Base-by-base conservation (phyloP, 2,329 filamentous ascomycete genomes). In the Cytospora schulzeri region DNA sequence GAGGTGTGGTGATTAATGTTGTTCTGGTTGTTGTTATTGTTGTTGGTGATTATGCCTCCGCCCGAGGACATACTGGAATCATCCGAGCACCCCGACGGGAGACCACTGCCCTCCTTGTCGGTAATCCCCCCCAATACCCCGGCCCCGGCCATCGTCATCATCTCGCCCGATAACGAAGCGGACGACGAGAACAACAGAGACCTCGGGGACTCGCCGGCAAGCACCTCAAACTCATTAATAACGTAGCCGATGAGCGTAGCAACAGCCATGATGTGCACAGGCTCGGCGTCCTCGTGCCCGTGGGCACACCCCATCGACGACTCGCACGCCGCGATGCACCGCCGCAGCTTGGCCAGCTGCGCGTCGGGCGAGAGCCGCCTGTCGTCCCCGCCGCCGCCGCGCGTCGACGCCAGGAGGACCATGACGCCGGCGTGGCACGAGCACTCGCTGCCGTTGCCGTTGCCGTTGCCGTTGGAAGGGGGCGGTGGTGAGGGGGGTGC, bases 191-290 rank as follows among this genome's bases (percentile, higher is more conserved):
- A 15, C 48, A 4, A 15, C 22, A 22, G 5, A 4, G 48, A 26
- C 6, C 14, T 8, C 22, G 17, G 24, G 12, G 48, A 2, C n/a
- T 54, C 58, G 19, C 33, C 22, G 19, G 58, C 58, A 6, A 61
- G 50, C 51, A 54, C 31, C 51, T 61, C 58, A n/a, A 61, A 61
- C 51, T 54, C 58, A 50, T 54, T 52, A 26, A 61, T 54, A 26
- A 61, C 58, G 24, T 45, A 54, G 2, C 58, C 58, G 24, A 61
- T 61, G 7, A 61, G 51, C 58, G 51, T 54, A 19, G 58, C 33
- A 12, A 61, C 50, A 24, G 58, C 50, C 58, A 61, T 61, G 50
- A 61, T 61, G 50, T 61, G 51, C 12, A 61, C 54, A 1, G 58
- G 58, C 51, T 61, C 33, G 31, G 6, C 51, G 33, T 54, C 51